Base-by-base conservation (phyloP, 805 yeast genomes). In the Ogataea angusta region DNA sequence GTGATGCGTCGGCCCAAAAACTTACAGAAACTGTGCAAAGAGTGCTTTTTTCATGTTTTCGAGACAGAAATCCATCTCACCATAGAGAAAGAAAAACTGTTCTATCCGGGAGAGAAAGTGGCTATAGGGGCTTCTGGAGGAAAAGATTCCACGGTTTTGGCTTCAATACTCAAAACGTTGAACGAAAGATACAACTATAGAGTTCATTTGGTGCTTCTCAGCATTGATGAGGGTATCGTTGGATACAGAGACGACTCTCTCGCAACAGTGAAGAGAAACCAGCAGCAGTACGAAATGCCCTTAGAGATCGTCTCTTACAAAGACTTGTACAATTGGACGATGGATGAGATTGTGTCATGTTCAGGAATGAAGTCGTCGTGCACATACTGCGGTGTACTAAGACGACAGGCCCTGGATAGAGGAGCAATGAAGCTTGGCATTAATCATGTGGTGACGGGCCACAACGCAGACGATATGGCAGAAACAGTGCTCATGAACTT, bases 101-200 rank as follows among this genome's bases (percentile, higher is more conserved):
- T 93, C 54, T 61, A 77, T 17, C 70, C 67, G 0, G 98, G 98
- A 12, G 99, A 93, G 57, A 74, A 68, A 19, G 90, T 93, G 2
- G 99, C 98, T 13, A 90, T 93, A 17, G 99, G 99, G 13, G 99
- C 99, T 0, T 87, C 96, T 1, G 99, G 99, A 18, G 99, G 99
- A 38, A 93, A 93, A 56, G 99, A 93, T 61, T 87, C 96, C 4
- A 93, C 99, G 0, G 99, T 93, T 1, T 66, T 93, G 22, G 99
- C 98, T 0, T 79, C 90, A 33, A 78, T 93, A 2, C 63, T 93
- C 62, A 93, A 89, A 56, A 76, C 91, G 0, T 67, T 93, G 47
- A 93, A 93, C 59, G 96, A 89, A 56, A 69, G 96, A 42, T 78
- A 93, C 64, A 67, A 85, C 55, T 93, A 93, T 61, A 96, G 96